Evolutionary conservation across 345 rosid genomes (phyloP).

Genomic region (Laguncularia racemosa): DNA sequence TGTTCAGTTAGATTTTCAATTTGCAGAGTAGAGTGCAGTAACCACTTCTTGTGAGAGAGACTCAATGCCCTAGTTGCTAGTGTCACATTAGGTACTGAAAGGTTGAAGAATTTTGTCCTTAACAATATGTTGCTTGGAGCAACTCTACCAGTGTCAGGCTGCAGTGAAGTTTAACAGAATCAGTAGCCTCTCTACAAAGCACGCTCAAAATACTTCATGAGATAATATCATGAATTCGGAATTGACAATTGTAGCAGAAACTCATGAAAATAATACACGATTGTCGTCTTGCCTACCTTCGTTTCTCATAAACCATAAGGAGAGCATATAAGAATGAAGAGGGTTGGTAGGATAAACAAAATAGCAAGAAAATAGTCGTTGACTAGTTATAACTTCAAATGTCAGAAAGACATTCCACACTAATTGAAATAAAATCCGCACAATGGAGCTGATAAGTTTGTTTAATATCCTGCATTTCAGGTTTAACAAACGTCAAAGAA

Average conservation of each 20-base stretch:
- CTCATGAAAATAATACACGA: no score
- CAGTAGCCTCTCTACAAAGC: neutral
- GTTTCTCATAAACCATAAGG: no score
- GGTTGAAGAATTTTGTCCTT: conserved; percentile 15
- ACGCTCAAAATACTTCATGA: neutral
- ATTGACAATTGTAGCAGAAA: neutral
- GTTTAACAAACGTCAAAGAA: no score
- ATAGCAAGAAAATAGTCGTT: no score
- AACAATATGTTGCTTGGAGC: conserved; percentile 15
- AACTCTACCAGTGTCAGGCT: conserved; percentile 35
- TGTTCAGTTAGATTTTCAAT: conserved; percentile 31
- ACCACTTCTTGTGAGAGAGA: conserved; percentile 36
- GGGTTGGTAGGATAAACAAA: no score
- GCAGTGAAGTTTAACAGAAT: conserved; percentile 11
- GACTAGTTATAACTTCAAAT: no score
- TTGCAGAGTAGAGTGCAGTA: conserved; percentile 29
- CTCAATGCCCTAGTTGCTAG: conserved; percentile 12
- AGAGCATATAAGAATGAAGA: no score
- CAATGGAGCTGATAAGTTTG: no score
- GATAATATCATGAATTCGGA: neutral
- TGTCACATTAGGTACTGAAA: conserved; percentile 12
- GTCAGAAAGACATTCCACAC: no score
- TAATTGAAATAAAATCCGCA: no score
- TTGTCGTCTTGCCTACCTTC: no score
- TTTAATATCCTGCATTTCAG: no score